Evolutionary conservation across 352 stramenopile species (phyloP).

Genomic region (Phytophthora europaea): DNA sequence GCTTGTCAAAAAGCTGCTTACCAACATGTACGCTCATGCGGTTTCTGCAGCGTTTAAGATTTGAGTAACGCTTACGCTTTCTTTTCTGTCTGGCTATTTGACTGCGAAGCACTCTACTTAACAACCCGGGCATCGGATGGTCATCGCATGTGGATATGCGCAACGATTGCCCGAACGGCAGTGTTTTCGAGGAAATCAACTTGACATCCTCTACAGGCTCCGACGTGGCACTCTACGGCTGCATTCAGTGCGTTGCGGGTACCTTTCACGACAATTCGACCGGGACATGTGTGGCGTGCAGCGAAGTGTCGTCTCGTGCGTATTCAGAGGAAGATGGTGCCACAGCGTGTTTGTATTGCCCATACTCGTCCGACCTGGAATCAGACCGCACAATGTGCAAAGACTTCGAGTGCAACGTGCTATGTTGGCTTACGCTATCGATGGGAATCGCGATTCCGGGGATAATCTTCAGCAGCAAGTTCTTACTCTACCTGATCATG

Average conservation of each 20-base stretch:
- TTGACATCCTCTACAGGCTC: slow-evolving; percentile 23
- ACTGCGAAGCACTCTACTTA: slow-evolving; percentile 45
- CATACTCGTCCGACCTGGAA: slow-evolving; percentile 67
- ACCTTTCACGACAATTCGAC: slow-evolving; percentile 65
- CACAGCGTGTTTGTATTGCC: slow-evolving; percentile 64
- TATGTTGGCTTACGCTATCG: slow-evolving; percentile 74
- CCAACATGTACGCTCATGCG: slow-evolving; percentile 52
- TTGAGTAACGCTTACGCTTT: background rate
- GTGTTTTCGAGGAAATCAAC: slow-evolving; percentile 55
- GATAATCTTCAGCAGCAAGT: slow-evolving; percentile 65
- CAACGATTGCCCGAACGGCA: slow-evolving; percentile 63
- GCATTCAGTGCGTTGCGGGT: slow-evolving; percentile 70
- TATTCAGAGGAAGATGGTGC: slow-evolving; percentile 67
- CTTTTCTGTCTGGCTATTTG: background rate
- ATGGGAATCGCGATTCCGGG: slow-evolving; percentile 59
- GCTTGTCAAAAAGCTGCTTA: slow-evolving; percentile 52
- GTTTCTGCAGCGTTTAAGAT: background rate
- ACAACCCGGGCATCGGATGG: slow-evolving; percentile 66
- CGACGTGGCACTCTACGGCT: slow-evolving; percentile 51
- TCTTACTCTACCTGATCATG: slow-evolving; percentile 54
- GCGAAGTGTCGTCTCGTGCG: slow-evolving; percentile 53
- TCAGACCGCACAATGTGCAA: slow-evolving; percentile 47
- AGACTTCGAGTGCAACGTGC: slow-evolving; percentile 60
- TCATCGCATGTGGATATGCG: slow-evolving; percentile 42
- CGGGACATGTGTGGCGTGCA: slow-evolving; percentile 51